phyloP scores from a whole-genome alignment of 1,284 basidiomycete genomes.

The Grifola frondosa region DNA sequence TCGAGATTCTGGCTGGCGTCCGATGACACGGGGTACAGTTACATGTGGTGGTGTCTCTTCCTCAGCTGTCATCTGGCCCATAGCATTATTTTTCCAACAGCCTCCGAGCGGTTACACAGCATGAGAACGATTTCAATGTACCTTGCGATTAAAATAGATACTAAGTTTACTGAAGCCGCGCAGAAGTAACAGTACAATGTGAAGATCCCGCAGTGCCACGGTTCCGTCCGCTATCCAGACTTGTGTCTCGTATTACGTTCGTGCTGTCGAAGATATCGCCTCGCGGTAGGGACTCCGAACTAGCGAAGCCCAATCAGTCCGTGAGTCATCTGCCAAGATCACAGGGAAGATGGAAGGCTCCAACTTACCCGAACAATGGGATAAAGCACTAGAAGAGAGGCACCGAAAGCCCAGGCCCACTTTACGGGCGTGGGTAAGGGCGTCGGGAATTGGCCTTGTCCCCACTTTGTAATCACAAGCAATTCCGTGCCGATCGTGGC shows the following conservation, averaged over 20 bases:
- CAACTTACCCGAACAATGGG: conserved; percentile 59
- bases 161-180: conserved; percentile 16
- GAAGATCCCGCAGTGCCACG: conserved; percentile 1
- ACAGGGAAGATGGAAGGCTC: conserved; percentile 6
- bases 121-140: too few relatives aligned
- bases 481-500: conserved; percentile 80
- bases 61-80: too few relatives aligned
- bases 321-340: conserved; percentile 13
- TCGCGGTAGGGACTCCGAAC: conserved; percentile 39
- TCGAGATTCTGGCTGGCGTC: not conserved
- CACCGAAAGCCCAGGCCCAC: conserved; percentile 63
- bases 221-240: conserved; percentile 18
- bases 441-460: conserved; percentile 64
- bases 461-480: conserved; percentile 76
- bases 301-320: conserved; percentile 16
- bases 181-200: too few relatives aligned
- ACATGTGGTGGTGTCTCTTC: too few relatives aligned
- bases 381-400: conserved; percentile 60
- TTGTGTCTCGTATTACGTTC: conserved; percentile 28
- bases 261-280: conserved; percentile 35
- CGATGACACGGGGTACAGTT: too few relatives aligned
- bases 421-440: conserved; percentile 64
- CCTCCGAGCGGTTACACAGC: too few relatives aligned
- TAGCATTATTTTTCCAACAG: too few relatives aligned
- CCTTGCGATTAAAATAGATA: conserved; percentile 20